phyloP scores from a whole-genome alignment of 2,329 filamentous ascomycete species.

The Coleophoma cylindrospora region DNA sequence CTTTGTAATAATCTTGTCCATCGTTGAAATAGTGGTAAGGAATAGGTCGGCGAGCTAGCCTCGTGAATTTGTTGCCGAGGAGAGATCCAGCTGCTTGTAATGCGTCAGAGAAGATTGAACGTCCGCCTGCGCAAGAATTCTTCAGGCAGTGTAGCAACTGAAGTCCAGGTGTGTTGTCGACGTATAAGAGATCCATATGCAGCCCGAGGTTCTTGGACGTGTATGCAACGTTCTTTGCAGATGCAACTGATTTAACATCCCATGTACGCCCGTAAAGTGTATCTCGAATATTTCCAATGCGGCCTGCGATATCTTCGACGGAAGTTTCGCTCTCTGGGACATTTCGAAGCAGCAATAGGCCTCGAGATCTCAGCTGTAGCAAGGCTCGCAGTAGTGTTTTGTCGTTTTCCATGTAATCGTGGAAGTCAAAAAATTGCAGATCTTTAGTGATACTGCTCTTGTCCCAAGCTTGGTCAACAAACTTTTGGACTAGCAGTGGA shows the following conservation, averaged over 20 bases:
- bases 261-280: constrained; percentile 91
- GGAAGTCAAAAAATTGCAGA: constrained; percentile 60
- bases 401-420: constrained; percentile 62
- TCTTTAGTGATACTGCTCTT: constrained; percentile 36
- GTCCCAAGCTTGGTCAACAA: constrained; percentile 37
- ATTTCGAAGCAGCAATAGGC: constrained; percentile 70
- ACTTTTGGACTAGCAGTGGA: not conserved
- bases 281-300: constrained; percentile 74
- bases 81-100: constrained; percentile 51
- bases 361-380: constrained; percentile 56
- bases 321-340: constrained; percentile 64
- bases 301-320: constrained; percentile 62
- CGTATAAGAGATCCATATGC: constrained; percentile 92
- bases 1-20: constrained; percentile 55
- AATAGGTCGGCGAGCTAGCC: constrained; percentile 40
- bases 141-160: constrained; percentile 88
- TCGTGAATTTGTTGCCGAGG: constrained; percentile 20
- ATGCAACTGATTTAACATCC: constrained; percentile 77
- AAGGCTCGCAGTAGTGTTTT: constrained; percentile 56
- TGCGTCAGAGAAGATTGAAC: constrained; percentile 81
- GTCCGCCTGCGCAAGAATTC: constrained; percentile 74
- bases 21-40: constrained; percentile 66
- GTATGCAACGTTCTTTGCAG: constrained; percentile 90
- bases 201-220: constrained; percentile 77
- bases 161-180: constrained; percentile 70